Percentiles rank a stretch among this genome's conserved stretches.
Conservation (phyloP, 148 eudicot genomes). For the Mesembryanthemum crystallinum region DNA sequence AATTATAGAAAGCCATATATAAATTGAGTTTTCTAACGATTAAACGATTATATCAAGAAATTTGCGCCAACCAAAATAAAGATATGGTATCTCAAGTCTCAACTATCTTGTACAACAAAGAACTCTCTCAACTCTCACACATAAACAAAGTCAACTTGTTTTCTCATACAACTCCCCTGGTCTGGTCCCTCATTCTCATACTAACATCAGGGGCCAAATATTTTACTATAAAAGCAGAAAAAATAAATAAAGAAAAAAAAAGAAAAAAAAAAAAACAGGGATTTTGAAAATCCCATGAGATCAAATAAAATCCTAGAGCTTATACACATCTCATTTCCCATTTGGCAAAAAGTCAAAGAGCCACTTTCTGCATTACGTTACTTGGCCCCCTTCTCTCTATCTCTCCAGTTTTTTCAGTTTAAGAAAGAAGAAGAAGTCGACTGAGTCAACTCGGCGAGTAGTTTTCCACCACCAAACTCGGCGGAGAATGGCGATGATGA, state of each 20-base stretch:
- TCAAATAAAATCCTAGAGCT: neutral
- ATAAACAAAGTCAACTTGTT: neutral
- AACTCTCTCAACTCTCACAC: neutral
- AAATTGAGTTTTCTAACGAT: too few relatives aligned
- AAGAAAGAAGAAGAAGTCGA: too few relatives aligned
- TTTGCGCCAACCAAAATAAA: too few relatives aligned
- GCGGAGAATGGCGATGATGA: slow-evolving; percentile 29
- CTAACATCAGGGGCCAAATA: neutral
- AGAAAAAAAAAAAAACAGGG: neutral
- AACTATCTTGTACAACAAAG: too few relatives aligned
- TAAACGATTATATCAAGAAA: too few relatives aligned
- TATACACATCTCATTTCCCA: neutral
- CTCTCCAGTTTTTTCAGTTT: neutral
- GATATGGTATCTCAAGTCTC: too few relatives aligned
- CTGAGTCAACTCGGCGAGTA: too few relatives aligned
- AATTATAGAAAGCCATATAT: too few relatives aligned
- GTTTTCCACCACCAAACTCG: too few relatives aligned
- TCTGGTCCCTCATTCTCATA: neutral
- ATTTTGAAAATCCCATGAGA: neutral
- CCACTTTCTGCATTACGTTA: neutral
- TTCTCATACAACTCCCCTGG: neutral
- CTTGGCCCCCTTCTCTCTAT: neutral
- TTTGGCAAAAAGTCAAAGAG: neutral
- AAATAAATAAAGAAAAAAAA: neutral
- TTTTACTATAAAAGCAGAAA: too few relatives aligned